Percentiles rank a stretch among this genome's conserved stretches.
These are phyloP conservation scores for Naganishia friedmannii DNA, from an alignment of 768 basidiomycete genomes.

Conservation along the genomic window DNA sequence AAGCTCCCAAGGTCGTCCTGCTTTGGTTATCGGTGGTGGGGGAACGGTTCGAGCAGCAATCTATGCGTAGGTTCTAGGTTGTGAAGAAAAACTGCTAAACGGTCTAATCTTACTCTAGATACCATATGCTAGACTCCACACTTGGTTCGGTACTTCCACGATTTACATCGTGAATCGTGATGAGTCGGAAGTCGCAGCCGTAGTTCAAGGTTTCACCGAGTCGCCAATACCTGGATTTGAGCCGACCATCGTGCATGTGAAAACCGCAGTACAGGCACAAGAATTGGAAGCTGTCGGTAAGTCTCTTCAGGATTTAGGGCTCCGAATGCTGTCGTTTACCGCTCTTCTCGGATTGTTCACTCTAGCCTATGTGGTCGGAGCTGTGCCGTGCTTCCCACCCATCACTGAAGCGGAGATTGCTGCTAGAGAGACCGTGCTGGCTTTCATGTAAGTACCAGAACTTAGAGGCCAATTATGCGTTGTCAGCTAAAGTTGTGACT, in stretches of 20 bases:
- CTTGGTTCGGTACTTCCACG: conserved; percentile 34
- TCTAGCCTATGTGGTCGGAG: conserved; percentile 38
- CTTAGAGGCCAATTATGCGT: not conserved
- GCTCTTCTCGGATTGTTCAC: not conserved
- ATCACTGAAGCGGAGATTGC: conserved; percentile 33
- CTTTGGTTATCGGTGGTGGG: conserved; percentile 36
- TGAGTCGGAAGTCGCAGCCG: conserved; percentile 35
- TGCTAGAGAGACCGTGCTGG: conserved; percentile 36
- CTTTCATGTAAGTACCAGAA: conserved; percentile 32
- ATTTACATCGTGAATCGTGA: conserved; percentile 46
- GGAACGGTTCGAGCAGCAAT: conserved; percentile 40
- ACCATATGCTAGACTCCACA: conserved; percentile 12
- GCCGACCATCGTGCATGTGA: conserved; percentile 37
- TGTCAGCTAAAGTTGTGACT: not conserved
- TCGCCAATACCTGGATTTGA: conserved; percentile 31
- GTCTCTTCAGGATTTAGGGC: not conserved
- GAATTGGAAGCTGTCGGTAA: conserved; percentile 34
- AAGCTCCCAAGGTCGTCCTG: conserved; percentile 28
- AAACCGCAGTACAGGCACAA: conserved; percentile 37
- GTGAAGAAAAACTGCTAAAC: not conserved
- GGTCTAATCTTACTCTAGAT: no score
- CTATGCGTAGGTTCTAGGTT: conserved; percentile 25
- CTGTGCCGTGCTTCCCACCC: conserved; percentile 40
- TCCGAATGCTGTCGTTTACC: not conserved
- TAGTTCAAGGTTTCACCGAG: conserved; percentile 35